These are phyloP conservation scores for Pseudopithomyces chartarum DNA, from an alignment of 2,329 filamentous ascomycete genomes.

Conservation along the genomic window DNA sequence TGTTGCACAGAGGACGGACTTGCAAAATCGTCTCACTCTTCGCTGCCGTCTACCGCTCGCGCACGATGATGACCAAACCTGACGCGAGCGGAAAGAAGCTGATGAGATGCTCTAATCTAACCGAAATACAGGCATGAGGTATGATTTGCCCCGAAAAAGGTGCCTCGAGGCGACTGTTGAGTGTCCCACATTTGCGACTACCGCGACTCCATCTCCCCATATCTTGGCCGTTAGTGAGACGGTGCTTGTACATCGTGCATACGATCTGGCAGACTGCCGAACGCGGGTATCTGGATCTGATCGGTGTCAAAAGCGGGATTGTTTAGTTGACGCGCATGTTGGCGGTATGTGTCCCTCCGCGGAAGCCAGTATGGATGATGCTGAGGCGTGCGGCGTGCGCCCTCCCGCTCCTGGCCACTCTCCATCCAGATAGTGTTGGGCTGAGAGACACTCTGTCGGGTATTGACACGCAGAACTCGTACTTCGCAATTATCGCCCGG, in stretches of 20 bases:
- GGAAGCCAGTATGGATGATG: conserved; percentile 4
- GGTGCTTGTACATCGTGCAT: not conserved
- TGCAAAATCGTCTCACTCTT: not conserved
- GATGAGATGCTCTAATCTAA: not conserved
- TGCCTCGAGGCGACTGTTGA: not conserved
- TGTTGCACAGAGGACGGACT: not conserved
- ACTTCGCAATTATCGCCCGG: not conserved
- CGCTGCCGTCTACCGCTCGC: not conserved
- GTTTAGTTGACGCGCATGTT: not conserved
- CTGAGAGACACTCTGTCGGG: not conserved
- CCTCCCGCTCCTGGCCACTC: not conserved
- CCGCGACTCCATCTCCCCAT: not conserved
- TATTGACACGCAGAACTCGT: not conserved
- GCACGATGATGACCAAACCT: not conserved
- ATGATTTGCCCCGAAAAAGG: not conserved
- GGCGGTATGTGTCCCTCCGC: not conserved
- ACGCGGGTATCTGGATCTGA: not conserved
- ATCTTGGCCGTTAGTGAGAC: not conserved
- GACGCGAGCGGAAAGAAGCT: not conserved
- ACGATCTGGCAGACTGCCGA: not conserved
- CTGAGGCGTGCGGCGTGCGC: conserved; percentile 1
- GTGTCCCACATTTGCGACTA: not conserved
- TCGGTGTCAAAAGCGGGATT: not conserved
- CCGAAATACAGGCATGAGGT: not conserved
- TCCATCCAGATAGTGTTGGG: not conserved